phyloP scores from a whole-genome alignment of 768 basidiomycete species.

The Psilocybe azurescens region DNA sequence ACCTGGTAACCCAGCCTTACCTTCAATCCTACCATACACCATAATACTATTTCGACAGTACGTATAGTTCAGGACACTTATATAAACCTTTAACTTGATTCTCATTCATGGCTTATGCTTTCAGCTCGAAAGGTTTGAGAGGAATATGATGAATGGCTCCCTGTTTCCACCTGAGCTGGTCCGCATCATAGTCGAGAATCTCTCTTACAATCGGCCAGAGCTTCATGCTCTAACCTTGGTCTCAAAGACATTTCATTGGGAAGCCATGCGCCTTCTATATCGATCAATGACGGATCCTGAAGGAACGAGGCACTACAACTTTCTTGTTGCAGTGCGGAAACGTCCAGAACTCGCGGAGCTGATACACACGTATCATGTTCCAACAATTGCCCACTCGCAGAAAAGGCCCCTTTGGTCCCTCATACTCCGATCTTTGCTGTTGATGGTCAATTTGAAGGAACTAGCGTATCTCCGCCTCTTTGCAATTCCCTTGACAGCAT shows the following conservation, averaged over 20 bases:
- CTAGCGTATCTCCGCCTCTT: background rate
- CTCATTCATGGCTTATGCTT: too few species aligned
- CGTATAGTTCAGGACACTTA: too few species aligned
- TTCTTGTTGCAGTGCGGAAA: background rate
- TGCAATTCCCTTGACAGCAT: too few species aligned
- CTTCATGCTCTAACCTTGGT: background rate
- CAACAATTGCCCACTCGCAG: background rate
- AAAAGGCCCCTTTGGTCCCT: background rate
- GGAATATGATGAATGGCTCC: background rate
- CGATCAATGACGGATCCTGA: background rate
- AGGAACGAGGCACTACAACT: background rate
- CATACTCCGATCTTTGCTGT: background rate
- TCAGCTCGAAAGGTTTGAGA: too few species aligned
- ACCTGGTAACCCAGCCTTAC: too few species aligned
- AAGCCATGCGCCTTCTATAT: background rate
- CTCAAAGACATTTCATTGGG: background rate
- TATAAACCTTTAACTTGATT: too few species aligned
- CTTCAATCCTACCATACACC: too few species aligned
- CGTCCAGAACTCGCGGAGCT: background rate
- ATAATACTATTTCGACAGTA: too few species aligned
- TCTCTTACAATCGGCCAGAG: background rate
- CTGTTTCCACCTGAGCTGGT: background rate
- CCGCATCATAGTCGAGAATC: background rate
- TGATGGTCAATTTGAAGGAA: constrained; percentile 7
- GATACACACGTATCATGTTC: background rate